Conservation (phyloP, 108 stramenopile species). For the Cyclotella kingstonii region DNA sequence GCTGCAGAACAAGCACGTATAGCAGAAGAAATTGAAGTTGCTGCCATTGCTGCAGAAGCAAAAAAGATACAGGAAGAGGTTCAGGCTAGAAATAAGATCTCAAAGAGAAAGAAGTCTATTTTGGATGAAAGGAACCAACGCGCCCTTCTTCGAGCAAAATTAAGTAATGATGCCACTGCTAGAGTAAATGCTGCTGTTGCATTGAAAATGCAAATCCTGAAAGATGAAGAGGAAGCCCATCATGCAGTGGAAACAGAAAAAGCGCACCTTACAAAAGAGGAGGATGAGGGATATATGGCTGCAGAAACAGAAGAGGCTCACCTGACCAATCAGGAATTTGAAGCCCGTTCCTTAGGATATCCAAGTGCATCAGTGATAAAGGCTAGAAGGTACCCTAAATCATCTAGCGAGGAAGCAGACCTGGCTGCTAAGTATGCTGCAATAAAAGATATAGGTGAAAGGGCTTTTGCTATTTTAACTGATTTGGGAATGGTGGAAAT, state of each 20-base stretch:
- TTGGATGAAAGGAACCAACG: neutral
- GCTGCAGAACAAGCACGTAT: constrained; percentile 13
- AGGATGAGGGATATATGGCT: neutral
- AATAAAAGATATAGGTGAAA: constrained; percentile 46
- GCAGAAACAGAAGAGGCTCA: constrained; percentile 5
- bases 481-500: constrained; percentile 50
- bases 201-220: constrained; percentile 4
- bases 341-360: constrained; percentile 13
- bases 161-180: neutral
- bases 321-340: too few species aligned
- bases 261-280: constrained; percentile 1
- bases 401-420: constrained; percentile 26
- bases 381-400: constrained; percentile 28
- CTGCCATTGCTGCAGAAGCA: constrained; percentile 23
- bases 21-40: constrained; percentile 25
- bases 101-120: neutral
- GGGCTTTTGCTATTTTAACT: constrained; percentile 46
- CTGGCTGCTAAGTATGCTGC: constrained; percentile 43
- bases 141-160: neutral
- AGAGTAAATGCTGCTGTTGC: constrained; percentile 15
- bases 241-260: constrained; percentile 12
- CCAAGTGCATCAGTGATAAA: constrained; percentile 27
- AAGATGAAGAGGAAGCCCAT: constrained; percentile 10
- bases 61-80: neutral
- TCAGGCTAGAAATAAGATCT: neutral